phyloP scores from a whole-genome alignment of 2,329 filamentous ascomycete species.

The Akanthomyces uredinophilus region DNA sequence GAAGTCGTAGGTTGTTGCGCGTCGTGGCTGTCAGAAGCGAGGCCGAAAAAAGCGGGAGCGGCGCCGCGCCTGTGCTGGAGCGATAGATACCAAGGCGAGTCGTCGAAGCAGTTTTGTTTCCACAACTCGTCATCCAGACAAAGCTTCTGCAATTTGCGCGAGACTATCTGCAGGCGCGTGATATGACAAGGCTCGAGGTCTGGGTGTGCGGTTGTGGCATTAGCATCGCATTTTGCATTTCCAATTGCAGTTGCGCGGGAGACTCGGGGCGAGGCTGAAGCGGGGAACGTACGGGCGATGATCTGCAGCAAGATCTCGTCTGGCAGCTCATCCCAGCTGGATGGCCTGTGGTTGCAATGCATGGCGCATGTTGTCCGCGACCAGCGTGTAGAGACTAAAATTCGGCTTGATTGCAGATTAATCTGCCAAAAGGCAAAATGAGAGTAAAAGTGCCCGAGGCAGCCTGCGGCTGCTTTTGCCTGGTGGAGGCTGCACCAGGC shows the following conservation, averaged over 20 bases:
- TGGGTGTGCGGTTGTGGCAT: constrained; percentile 15
- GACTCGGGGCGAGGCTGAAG: constrained; percentile 17
- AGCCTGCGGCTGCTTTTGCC: neutral
- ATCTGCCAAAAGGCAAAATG: neutral
- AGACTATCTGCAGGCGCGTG: constrained; percentile 64
- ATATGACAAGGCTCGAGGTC: constrained; percentile 39
- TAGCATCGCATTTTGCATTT: neutral
- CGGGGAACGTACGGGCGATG: constrained; percentile 48
- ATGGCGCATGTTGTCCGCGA: constrained; percentile 22
- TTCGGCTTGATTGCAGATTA: neutral
- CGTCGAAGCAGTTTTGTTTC: constrained; percentile 68
- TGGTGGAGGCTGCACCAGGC: neutral
- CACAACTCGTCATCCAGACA: constrained; percentile 72
- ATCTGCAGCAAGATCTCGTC: constrained; percentile 61
- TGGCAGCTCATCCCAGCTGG: constrained; percentile 47
- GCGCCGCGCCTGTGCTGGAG: constrained; percentile 34
- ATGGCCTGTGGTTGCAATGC: constrained; percentile 20
- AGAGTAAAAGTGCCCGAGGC: neutral
- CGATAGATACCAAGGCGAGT: constrained; percentile 61
- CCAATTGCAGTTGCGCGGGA: constrained; percentile 13
- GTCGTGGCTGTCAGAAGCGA: neutral
- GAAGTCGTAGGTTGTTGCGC: constrained; percentile 2
- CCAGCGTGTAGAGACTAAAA: neutral
- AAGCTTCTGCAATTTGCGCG: constrained; percentile 57
- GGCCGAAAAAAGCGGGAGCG: neutral